Percentiles rank a stretch among this genome's conserved stretches.
phyloP scores from a whole-genome alignment of 2,329 filamentous ascomycete species.

The Fusarium sp. region DNA sequence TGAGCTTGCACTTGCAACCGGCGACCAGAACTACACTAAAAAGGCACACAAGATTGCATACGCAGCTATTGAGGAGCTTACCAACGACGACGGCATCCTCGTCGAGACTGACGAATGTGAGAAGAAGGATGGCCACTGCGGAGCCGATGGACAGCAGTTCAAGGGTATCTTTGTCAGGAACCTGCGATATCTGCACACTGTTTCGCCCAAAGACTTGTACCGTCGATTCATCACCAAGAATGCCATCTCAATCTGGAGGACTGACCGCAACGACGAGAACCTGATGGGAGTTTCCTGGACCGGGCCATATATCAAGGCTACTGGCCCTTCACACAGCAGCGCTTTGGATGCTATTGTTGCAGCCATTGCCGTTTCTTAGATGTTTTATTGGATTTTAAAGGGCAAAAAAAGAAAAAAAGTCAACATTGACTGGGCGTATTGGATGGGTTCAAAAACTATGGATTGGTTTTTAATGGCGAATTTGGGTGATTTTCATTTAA shows the following conservation, averaged over 20 bases:
- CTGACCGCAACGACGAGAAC: conserved; percentile 63
- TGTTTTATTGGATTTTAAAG: conserved; percentile 5
- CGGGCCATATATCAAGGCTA: conserved; percentile 66
- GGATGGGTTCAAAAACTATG: conserved; percentile 23
- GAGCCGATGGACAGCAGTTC: conserved; percentile 71
- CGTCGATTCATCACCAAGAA: conserved; percentile 69
- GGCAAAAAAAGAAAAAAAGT: background rate
- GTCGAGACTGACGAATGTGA: conserved; percentile 54
- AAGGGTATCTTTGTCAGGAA: conserved; percentile 79
- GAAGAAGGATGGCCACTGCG: conserved; percentile 53
- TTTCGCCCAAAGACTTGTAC: conserved; percentile 63
- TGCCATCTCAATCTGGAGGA: conserved; percentile 74
- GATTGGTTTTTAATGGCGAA: conserved; percentile 34
- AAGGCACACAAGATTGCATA: conserved; percentile 63
- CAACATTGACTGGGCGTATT: conserved; percentile 15
- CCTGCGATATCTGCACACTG: conserved; percentile 67
- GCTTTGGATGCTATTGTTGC: conserved; percentile 76
- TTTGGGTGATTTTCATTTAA: conserved; percentile 30
- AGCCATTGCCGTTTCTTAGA: conserved; percentile 59
- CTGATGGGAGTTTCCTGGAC: conserved; percentile 74
- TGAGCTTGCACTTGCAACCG: conserved; percentile 62
- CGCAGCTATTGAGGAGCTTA: conserved; percentile 62
- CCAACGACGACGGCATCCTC: conserved; percentile 61
- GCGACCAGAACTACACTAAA: conserved; percentile 56
- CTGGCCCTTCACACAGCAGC: conserved; percentile 71